These are phyloP conservation scores for Emiliania huxleyi DNA, from an alignment of 78 protist species.

Conservation along the genomic window DNA sequence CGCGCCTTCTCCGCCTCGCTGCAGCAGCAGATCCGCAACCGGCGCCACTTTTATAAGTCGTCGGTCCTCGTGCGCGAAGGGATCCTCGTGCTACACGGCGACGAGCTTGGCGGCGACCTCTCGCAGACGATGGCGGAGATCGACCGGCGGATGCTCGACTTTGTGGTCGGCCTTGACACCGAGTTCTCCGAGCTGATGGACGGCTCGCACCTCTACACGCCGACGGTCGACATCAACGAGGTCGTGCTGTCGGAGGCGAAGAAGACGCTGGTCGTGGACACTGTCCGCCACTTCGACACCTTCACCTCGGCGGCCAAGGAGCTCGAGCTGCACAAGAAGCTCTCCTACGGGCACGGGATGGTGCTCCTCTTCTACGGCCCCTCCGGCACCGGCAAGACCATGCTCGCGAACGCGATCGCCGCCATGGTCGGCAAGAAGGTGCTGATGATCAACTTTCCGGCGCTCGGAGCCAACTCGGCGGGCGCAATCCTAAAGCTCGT, in stretches of 20 bases:
- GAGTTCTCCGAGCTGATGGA: constrained; percentile 67
- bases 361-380: constrained; percentile 43
- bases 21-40: background rate
- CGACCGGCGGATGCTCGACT: constrained; percentile 67
- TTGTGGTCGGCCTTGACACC: constrained; percentile 67
- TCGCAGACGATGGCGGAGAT: background rate
- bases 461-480: constrained; percentile 32
- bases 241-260: background rate
- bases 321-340: background rate
- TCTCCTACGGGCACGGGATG: constrained; percentile 57
- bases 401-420: constrained; percentile 47
- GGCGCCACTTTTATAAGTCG: background rate
- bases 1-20: background rate
- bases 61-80: background rate
- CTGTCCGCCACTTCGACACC: constrained; percentile 9
- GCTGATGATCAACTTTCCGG: constrained; percentile 44
- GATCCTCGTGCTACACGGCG: constrained; percentile 12
- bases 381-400: too few relatives aligned
- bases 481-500: constrained; percentile 47
- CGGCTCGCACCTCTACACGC: constrained; percentile 62
- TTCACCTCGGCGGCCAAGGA: background rate
- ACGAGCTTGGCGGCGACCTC: background rate
- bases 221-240: background rate
- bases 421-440: constrained; percentile 36
- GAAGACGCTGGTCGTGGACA: background rate